Conservation (phyloP, 495 filamentous ascomycete species). For the Astrocystis sublimbata region DNA sequence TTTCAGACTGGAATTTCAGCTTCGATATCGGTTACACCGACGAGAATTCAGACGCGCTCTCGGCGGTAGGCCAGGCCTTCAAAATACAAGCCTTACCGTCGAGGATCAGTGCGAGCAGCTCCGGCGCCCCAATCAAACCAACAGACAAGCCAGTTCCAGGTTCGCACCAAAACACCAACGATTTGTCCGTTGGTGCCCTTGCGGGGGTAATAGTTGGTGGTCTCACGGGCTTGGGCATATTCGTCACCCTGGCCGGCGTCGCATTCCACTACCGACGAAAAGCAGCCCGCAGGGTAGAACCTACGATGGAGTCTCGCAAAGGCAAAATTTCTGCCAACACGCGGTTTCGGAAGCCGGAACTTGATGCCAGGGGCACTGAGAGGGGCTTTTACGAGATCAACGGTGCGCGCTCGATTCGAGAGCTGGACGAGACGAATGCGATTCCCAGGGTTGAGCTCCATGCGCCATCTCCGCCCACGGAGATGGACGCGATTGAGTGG, state of each 20-base stretch:
- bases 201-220: not conserved
- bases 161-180: not conserved
- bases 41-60: not conserved
- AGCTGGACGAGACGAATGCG: too few relatives aligned
- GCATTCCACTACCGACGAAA: conserved; percentile 1
- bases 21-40: not conserved
- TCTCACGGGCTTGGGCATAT: not conserved
- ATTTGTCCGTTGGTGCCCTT: not conserved
- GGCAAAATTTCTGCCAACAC: not conserved
- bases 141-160: not conserved
- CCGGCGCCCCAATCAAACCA: not conserved
- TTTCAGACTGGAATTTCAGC: not conserved
- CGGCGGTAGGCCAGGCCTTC: not conserved
- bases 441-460: too few relatives aligned
- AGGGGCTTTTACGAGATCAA: not conserved
- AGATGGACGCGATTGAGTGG: not conserved
- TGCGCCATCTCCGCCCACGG: not conserved
- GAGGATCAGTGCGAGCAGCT: not conserved
- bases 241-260: not conserved
- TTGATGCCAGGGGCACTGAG: not conserved
- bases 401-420: not conserved
- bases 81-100: not conserved
- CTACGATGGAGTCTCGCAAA: not conserved
- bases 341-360: not conserved
- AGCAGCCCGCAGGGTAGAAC: not conserved